Evolutionary conservation across 2,329 filamentous ascomycete genomes (phyloP).

Genomic region (Aspergillus novoparasiticus): DNA sequence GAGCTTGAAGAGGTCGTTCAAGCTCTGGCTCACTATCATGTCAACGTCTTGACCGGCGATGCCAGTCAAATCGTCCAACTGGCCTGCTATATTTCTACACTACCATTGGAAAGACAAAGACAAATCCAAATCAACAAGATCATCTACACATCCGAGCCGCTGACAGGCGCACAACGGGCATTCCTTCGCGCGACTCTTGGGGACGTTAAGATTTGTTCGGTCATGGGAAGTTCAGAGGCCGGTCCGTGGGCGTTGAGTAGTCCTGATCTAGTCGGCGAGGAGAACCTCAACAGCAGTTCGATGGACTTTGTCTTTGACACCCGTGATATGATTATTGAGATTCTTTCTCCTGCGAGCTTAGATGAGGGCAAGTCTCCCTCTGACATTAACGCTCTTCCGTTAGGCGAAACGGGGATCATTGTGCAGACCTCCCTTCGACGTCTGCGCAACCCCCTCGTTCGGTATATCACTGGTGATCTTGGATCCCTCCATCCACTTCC

Average conservation of each 20-base stretch:
- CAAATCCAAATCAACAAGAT: constrained; percentile 42
- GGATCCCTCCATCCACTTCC: constrained; percentile 45
- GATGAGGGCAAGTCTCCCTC: background rate
- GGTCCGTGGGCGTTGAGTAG: constrained; percentile 43
- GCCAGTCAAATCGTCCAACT: constrained; percentile 43
- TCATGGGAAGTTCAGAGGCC: constrained; percentile 48
- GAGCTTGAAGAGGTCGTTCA: constrained; percentile 23
- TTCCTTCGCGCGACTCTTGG: constrained; percentile 36
- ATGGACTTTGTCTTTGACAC: constrained; percentile 47
- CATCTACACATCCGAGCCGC: constrained; percentile 49
- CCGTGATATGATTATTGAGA: constrained; percentile 41
- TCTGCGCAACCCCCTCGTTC: constrained; percentile 47
- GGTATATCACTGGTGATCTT: constrained; percentile 49
- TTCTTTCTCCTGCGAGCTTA: constrained; percentile 29
- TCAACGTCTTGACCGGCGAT: constrained; percentile 45
- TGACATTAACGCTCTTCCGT: constrained; percentile 20
- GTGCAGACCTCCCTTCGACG: constrained; percentile 48
- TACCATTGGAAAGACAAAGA: constrained; percentile 20
- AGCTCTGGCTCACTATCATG: constrained; percentile 34
- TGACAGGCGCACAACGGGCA: constrained; percentile 37
- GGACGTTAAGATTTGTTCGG: constrained; percentile 40
- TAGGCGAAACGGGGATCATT: constrained; percentile 42
- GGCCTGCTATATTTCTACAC: constrained; percentile 37
- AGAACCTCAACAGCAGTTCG: constrained; percentile 7
- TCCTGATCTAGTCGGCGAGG: constrained; percentile 29